Evolutionary conservation across 805 yeast genomes (phyloP), one percentile per base, ranked within the genome.

Genomic region (Ogataea parapolymorpha): DNA sequence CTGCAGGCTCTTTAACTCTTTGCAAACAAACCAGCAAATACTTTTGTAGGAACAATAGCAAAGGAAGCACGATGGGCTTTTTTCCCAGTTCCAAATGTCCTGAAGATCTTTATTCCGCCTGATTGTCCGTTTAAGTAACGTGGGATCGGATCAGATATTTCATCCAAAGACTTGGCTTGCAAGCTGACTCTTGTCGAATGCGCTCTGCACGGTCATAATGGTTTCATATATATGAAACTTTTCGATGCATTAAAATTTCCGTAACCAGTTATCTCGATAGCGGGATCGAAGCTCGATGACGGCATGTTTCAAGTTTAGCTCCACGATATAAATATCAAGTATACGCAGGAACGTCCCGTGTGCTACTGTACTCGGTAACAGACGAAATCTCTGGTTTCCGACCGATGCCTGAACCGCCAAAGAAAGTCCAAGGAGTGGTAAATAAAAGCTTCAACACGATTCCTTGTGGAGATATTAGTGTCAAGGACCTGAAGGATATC

Each of bases 401-500:
- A 7, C n/a, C 10, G 12, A 32, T 38, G 36, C 12, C 28, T 26
- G 33, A 30, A 22, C 26, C 13, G 28, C 33, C 35, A 10, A 28
- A 41, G 23, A 45, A 42, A 27, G 13, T 39, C n/a, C 51, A 45
- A 31, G 49, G 48, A 18, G 35, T 45, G 14, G 48, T 46, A 6
- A 48, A 42, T 31, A 48, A 45, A 40, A 42, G 49, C 26, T 46
- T 52, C 27, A 41, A 51, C 2, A 67, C 74, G 44, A 73, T 83
- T 0, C 75, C 81, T 0, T 62, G 60, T 20, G 85, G 84, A 0
- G 62, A 68, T 17, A 67, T 81, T 20, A 74, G 68, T 51, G 65
- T 75, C 3, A 70, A 72, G 32, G 89, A 85, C 51, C 50, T 85
- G 32, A 77, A 77, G 47, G 77, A 76, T 25, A 73, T 85, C 0